Evolutionary conservation across 23 red algal genomes (phyloP), one percentile per base, ranked within the genome.

Genomic region (Gracilaria vermiculophylla): DNA sequence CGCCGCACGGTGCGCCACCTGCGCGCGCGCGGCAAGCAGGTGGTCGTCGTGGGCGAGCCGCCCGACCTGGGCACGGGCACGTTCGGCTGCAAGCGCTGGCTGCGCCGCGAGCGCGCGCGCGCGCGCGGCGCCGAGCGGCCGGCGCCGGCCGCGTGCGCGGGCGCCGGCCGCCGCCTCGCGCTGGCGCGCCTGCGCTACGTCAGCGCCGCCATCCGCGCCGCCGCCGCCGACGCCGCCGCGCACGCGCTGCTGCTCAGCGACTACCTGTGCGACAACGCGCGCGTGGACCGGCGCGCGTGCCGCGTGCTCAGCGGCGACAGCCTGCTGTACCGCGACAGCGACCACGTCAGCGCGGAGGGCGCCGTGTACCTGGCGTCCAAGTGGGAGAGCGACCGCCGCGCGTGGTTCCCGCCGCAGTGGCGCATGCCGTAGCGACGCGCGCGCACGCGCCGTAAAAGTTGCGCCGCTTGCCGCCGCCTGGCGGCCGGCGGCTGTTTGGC

Each of bases 201-300:
- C 17, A 78, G 56, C 44, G 9, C 29, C 0, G 74, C 56, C 48
- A 56, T 78, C 17, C 3, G 74, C n/a, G 49, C 19, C 24, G 74
- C 56, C 11, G 74, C 49, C 5, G 15, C 20, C 5, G 74, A 78
- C 24, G 39, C 39, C 48, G 74, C 48, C 3, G 74, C 37, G 45
- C 29, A 57, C 0, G 5, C 31, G 2, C 5, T 78, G 39, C 50
- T 78, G 74, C 74, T 57, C 36, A 52, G 74, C 24, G 74, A 54
- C 1, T 78, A 78, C 24, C 54, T 78, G 28, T 78, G 74, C 48
- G 74, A 78, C 32, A 78, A 78, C 44, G 50, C 23, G 31, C n/a
- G 32, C 23, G 31, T 19, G 32, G 23, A 34, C 23, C 36, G 74
- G 56, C 12, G 47, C 16, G 49, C 48, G 10, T 78, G 74, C 24